phyloP scores from a whole-genome alignment of 805 yeast genomes.

The Zygoascus bituminiphila region DNA sequence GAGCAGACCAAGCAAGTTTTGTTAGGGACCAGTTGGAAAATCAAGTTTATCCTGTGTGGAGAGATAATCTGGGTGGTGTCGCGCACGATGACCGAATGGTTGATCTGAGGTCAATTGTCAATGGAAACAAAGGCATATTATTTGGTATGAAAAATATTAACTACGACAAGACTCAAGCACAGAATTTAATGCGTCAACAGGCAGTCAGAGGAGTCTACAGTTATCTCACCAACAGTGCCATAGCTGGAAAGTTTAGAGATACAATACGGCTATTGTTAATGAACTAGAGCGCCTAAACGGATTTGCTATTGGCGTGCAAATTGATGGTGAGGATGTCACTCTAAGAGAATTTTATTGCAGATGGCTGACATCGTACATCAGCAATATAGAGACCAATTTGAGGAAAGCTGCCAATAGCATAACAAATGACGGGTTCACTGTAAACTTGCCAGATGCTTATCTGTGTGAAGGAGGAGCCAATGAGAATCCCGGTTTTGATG shows the following conservation, averaged over 20 bases:
- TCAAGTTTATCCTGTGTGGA: not conserved
- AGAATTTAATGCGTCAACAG: not conserved
- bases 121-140: not conserved
- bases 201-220: not conserved
- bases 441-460: not conserved
- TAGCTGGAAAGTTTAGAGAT: too few relatives aligned
- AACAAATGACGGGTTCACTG: not conserved
- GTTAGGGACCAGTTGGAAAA: not conserved
- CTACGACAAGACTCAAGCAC: not conserved
- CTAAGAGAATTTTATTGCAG: not conserved
- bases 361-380: not conserved
- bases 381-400: not conserved
- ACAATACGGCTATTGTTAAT: too few relatives aligned
- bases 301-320: not conserved
- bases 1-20: not conserved
- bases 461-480: not conserved
- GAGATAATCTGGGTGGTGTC: not conserved
- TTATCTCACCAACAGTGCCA: too few relatives aligned
- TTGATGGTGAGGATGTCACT: not conserved
- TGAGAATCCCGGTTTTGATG: not conserved
- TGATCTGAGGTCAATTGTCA: not conserved
- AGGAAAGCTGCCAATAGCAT: not conserved
- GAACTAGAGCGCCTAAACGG: too few relatives aligned
- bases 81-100: not conserved
- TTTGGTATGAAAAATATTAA: not conserved